Conservation (phyloP, 2,329 filamentous ascomycete genomes). For the Pseudovirgaria hyperparasitica region DNA sequence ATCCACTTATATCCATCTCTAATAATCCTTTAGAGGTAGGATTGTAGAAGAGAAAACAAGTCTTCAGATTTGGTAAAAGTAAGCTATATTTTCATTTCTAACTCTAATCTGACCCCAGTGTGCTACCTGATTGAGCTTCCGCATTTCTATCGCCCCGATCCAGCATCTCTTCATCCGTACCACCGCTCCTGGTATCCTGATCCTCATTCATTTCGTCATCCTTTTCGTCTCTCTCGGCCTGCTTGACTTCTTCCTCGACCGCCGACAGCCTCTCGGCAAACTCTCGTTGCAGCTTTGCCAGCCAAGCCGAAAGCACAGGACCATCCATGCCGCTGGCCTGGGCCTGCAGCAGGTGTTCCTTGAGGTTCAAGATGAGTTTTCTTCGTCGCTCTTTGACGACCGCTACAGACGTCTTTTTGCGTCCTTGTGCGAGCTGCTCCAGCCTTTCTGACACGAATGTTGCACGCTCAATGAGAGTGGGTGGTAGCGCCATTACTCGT, state of each 20-base stretch:
- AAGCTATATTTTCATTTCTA: too few relatives aligned
- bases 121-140: too few relatives aligned
- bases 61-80: too few relatives aligned
- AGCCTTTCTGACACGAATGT: constrained; percentile 52
- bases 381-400: constrained; percentile 50
- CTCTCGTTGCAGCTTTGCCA: constrained; percentile 57
- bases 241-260: constrained; percentile 38
- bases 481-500: constrained; percentile 59
- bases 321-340: constrained; percentile 52
- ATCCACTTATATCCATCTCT: too few relatives aligned
- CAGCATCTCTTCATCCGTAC: too few relatives aligned
- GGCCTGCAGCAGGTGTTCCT: constrained; percentile 60
- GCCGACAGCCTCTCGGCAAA: constrained; percentile 61
- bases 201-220: constrained; percentile 1
- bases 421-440: constrained; percentile 42
- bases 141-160: too few relatives aligned
- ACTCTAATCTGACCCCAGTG: too few relatives aligned
- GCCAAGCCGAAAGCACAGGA: constrained; percentile 48
- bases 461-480: constrained; percentile 53
- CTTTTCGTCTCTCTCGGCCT: constrained; percentile 3
- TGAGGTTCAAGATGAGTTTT: constrained; percentile 60
- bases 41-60: too few relatives aligned
- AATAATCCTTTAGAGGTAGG: too few relatives aligned
- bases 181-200: too few relatives aligned
- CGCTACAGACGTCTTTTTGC: constrained; percentile 45